Percentiles rank a stretch among this genome's conserved stretches.
These are phyloP conservation scores for Trametes meyenii DNA, from an alignment of 768 basidiomycete species.

Conservation along the genomic window DNA sequence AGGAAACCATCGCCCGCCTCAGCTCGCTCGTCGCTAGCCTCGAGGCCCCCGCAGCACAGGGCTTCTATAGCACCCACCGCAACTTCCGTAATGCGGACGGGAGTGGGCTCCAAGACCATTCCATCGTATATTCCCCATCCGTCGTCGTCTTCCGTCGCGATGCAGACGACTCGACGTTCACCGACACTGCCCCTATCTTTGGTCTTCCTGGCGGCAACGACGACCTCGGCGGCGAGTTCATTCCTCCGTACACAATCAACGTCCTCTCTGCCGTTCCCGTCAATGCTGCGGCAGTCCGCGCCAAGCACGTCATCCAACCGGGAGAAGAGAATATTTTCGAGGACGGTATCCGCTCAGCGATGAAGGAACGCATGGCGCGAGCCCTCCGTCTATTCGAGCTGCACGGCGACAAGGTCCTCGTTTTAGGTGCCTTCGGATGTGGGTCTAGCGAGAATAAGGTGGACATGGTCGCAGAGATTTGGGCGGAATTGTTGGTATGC, in stretches of 20 bases:
- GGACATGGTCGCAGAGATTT: conserved; percentile 45
- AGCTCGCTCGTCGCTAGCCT: conserved; percentile 46
- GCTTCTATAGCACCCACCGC: conserved; percentile 46
- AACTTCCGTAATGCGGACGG: conserved; percentile 39
- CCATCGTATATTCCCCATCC: conserved; percentile 50
- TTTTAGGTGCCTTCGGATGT: conserved; percentile 51
- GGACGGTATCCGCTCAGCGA: conserved; percentile 43
- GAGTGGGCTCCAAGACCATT: conserved; percentile 48
- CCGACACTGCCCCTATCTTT: conserved; percentile 2
- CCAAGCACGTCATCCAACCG: conserved; percentile 40
- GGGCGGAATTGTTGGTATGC: conserved; percentile 49
- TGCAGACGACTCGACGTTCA: conserved; percentile 20
- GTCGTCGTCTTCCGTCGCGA: conserved; percentile 48
- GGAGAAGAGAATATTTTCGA: conserved; percentile 40
- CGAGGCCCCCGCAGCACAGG: conserved; percentile 34
- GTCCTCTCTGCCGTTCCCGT: conserved; percentile 47
- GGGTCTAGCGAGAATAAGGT: conserved; percentile 45
- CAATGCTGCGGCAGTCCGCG: conserved; percentile 45
- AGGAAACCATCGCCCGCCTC: conserved; percentile 44
- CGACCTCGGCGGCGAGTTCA: conserved; percentile 35
- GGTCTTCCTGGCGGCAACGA: conserved; percentile 7
- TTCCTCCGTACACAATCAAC: conserved; percentile 43
- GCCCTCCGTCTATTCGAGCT: conserved; percentile 47
- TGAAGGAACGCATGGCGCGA: conserved; percentile 54
- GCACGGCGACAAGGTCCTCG: conserved; percentile 40